A percentile compares a stretch with the other conserved stretches of the same genome.
Conservation (phyloP, 2,329 filamentous ascomycete genomes). For the Sarocladium kiliense region DNA sequence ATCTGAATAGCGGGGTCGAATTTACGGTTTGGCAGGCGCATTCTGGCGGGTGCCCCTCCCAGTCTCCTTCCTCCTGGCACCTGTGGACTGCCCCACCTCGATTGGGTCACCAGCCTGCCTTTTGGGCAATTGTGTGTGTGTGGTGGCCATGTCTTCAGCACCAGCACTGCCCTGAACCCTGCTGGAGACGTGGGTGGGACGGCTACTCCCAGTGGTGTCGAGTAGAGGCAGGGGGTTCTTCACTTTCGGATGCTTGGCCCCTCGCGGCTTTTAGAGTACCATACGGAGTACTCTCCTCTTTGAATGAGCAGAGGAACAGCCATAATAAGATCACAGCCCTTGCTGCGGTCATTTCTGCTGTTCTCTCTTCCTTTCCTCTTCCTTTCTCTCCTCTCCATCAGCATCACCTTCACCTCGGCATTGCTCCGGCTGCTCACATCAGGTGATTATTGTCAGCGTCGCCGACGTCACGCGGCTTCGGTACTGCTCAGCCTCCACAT, state of each 20-base stretch:
- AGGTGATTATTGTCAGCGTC: constrained; percentile 1
- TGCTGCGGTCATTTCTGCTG: not conserved
- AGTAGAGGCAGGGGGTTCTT: no score
- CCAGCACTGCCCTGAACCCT: not conserved
- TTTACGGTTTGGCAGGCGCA: not conserved
- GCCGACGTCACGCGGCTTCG: constrained; percentile 3
- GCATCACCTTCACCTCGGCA: not conserved
- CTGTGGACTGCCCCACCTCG: not conserved
- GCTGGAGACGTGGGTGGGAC: not conserved
- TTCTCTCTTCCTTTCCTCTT: not conserved
- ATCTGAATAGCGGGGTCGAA: not conserved
- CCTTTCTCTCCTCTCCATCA: not conserved
- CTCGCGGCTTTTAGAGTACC: no score
- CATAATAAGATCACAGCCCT: not conserved
- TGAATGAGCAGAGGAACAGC: not conserved
- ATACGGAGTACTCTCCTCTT: not conserved
- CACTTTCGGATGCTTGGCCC: not conserved
- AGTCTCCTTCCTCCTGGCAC: not conserved
- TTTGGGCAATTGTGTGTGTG: not conserved
- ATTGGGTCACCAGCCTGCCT: not conserved
- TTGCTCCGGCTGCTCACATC: not conserved
- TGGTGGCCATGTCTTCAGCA: not conserved
- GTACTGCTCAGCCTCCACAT: not conserved
- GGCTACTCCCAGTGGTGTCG: not conserved
- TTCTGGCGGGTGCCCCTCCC: not conserved